Base-by-base conservation (phyloP, 2,329 filamentous ascomycete species). In the Thelonectria blattea region DNA sequence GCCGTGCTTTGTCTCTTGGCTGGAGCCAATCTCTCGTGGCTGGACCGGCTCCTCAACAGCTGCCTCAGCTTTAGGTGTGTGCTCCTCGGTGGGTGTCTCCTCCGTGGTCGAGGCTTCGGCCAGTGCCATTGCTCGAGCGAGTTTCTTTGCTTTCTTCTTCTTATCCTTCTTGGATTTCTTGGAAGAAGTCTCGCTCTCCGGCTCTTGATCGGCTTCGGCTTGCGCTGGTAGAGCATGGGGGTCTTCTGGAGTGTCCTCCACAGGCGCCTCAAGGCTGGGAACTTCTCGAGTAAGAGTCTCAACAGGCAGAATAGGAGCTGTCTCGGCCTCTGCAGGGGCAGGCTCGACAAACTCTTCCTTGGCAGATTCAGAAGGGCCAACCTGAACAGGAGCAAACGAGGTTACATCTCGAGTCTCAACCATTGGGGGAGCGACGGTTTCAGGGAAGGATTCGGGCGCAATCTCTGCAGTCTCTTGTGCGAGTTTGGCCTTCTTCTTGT, bases 111-210 rank as follows among this genome's bases (percentile, higher is more conserved):
- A 53, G 20, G 48, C 27, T 20, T 61, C 46, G 17, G 52, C 47
- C 14, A 56, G 48, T 17, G 63, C 65, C 11, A 56, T 51, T 56
- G 65, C 56, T 11, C 61, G 61, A 18, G 69, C 72, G 41, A 72
- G 63, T 48, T 74, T 76, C 64, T 75, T 73, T 10, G 71, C 70
- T 27, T 30, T 47, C 62, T 75, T 75, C 56, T 75, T 77, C 64
- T 74, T 77, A 45, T 78, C 70, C 56, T 76, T 74, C 59, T 73
- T 75, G 17, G 67, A 66, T 58, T 69, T 71, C 58, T 73, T 72
- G 5, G 62, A 45, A 15, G 62, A 24, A 17, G 20, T 30, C 51
- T 53, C 61, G 17, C 61, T 56, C 4, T 67, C 62, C 20, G 39
- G 24, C 18, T 65, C 55, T 30, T 55, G 52, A 10, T 49, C 32